Evolutionary conservation across 805 yeast genomes (phyloP).

Genomic region (Starmerella floricola): DNA sequence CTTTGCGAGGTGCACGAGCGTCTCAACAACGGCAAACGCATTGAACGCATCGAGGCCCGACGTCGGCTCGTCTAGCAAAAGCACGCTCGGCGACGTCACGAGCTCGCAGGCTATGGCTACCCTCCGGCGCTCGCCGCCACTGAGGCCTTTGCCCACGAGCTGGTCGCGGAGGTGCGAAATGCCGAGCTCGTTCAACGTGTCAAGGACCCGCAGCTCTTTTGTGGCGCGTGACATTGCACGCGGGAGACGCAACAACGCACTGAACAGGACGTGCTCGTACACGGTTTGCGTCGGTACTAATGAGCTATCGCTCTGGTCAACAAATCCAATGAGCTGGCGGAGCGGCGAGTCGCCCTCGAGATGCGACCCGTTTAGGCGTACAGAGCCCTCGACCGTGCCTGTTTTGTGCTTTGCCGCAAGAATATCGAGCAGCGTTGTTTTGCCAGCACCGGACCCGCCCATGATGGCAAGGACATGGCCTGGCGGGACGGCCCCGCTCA

Average conservation of each 20-base stretch:
- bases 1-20: constrained; percentile 65
- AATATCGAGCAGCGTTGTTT: constrained; percentile 84
- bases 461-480: constrained; percentile 87
- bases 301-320: constrained; percentile 79
- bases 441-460: constrained; percentile 99
- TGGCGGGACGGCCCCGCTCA: constrained; percentile 70
- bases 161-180: constrained; percentile 73
- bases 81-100: constrained; percentile 74
- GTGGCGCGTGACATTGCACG: constrained; percentile 58
- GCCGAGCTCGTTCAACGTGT: constrained; percentile 74
- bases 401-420: constrained; percentile 77
- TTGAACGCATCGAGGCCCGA: constrained; percentile 91
- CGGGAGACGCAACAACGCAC: constrained; percentile 83
- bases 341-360: constrained; percentile 14
- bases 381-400: constrained; percentile 55
- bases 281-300: constrained; percentile 88
- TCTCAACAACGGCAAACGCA: constrained; percentile 82
- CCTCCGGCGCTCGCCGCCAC: constrained; percentile 85
- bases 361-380: constrained; percentile 58
- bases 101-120: constrained; percentile 90
- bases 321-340: constrained; percentile 73
- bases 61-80: constrained; percentile 85
- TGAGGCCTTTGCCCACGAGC: constrained; percentile 83
- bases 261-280: constrained; percentile 84
- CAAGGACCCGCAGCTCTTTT: constrained; percentile 68